Conservation (phyloP, 306 rosid species). For the Vigna angularis region DNA sequence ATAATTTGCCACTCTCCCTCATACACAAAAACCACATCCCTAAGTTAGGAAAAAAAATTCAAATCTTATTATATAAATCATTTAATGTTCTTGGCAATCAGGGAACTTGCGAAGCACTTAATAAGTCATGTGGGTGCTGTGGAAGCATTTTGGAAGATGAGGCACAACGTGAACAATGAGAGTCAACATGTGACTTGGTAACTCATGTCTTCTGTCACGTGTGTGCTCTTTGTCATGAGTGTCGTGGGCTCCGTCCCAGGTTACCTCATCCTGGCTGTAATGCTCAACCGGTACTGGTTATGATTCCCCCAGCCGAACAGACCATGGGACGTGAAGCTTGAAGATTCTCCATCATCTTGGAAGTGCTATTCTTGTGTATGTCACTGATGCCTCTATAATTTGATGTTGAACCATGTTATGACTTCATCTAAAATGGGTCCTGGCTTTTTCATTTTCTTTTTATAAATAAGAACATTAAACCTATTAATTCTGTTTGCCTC, state of each 20-base stretch:
- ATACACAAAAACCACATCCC: not conserved
- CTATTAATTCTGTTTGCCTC: not conserved
- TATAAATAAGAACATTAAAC: constrained; percentile 38
- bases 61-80: constrained; percentile 21
- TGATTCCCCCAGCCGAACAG: constrained; percentile 93
- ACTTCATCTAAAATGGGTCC: constrained; percentile 13
- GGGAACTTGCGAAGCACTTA: constrained; percentile 79
- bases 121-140: constrained; percentile 87
- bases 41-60: not conserved
- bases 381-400: constrained; percentile 29
- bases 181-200: constrained; percentile 74
- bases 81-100: constrained; percentile 50
- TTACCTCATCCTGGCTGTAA: constrained; percentile 88
- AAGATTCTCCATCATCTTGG: constrained; percentile 33
- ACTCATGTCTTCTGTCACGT: constrained; percentile 87
- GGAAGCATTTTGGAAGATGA: constrained; percentile 78
- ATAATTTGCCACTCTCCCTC: not conserved
- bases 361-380: constrained; percentile 36
- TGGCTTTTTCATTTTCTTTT: constrained; percentile 8
- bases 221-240: constrained; percentile 96
- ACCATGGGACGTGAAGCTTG: constrained; percentile 79
- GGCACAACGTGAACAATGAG: constrained; percentile 74
- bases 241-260: constrained; percentile 93
- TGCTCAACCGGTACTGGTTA: constrained; percentile 79
- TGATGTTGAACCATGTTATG: constrained; percentile 24